A percentile compares a stretch with the other conserved stretches of the same genome.
These are phyloP conservation scores for Solanum tarijense DNA, from an alignment of 257 asterid genomes.

Conservation along the genomic window DNA sequence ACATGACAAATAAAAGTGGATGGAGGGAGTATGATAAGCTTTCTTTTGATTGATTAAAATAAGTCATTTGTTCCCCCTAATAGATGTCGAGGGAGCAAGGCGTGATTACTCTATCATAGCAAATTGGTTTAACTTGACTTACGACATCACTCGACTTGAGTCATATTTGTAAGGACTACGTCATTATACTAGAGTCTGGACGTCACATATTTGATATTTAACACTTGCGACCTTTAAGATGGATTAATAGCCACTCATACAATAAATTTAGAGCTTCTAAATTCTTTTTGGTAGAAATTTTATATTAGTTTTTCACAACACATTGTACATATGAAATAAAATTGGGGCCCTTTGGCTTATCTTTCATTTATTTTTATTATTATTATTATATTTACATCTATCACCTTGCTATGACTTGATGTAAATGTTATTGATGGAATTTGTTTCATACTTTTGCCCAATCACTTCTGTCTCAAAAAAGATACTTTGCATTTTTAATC, in stretches of 20 bases:
- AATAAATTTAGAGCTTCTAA: background rate
- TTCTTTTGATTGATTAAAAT: background rate
- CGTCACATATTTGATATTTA: background rate
- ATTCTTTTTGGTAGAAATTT: background rate
- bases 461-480: background rate
- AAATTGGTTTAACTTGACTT: background rate
- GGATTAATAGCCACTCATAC: background rate
- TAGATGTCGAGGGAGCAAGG: too few relatives aligned
- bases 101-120: background rate
- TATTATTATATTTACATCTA: background rate
- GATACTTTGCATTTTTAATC: background rate
- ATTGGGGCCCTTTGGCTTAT: background rate
- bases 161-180: background rate
- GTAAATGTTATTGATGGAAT: background rate
- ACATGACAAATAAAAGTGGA: too few relatives aligned
- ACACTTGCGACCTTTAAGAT: background rate
- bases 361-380: background rate
- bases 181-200: background rate
- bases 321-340: background rate
- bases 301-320: background rate
- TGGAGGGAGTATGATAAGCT: background rate
- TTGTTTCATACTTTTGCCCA: background rate
- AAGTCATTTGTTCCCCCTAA: background rate
- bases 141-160: background rate
- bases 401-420: background rate